phyloP scores from a whole-genome alignment of 2,329 filamentous ascomycete species.

The Beauveria caledonica region DNA sequence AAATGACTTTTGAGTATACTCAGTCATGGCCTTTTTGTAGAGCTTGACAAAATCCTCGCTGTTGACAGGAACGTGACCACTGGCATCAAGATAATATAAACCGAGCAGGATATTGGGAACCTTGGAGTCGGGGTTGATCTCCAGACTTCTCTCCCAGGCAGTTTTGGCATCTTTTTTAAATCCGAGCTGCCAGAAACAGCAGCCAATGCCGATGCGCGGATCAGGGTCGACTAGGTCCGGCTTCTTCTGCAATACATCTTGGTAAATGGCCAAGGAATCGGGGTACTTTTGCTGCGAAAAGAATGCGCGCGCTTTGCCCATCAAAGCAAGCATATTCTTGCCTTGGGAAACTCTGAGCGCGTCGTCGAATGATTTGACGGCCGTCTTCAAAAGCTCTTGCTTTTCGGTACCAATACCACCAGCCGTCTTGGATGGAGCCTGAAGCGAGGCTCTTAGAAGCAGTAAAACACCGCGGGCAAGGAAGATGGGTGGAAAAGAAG shows the following conservation, averaged over 20 bases:
- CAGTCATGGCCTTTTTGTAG: slow-evolving; percentile 90
- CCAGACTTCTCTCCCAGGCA: slow-evolving; percentile 82
- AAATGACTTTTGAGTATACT: slow-evolving; percentile 89
- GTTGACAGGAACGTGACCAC: slow-evolving; percentile 71
- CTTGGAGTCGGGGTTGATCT: slow-evolving; percentile 76
- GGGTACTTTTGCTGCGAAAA: slow-evolving; percentile 82
- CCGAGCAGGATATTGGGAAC: slow-evolving; percentile 84
- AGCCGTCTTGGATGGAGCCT: slow-evolving; percentile 62
- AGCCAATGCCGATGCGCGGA: slow-evolving; percentile 90
- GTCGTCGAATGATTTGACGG: slow-evolving; percentile 91
- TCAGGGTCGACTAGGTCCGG: slow-evolving; percentile 87
- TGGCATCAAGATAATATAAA: slow-evolving; percentile 81
- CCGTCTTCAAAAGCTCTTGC: slow-evolving; percentile 72
- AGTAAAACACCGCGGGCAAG: slow-evolving; percentile 85
- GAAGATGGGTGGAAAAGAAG: slow-evolving; percentile 83
- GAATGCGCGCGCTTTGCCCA: slow-evolving; percentile 80
- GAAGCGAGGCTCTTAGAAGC: slow-evolving; percentile 78
- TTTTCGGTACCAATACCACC: slow-evolving; percentile 63
- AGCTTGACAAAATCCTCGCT: slow-evolving; percentile 76
- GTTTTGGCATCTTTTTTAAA: slow-evolving; percentile 86
- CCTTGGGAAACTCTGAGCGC: slow-evolving; percentile 76
- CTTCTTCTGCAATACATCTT: slow-evolving; percentile 77
- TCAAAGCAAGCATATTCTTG: slow-evolving; percentile 83
- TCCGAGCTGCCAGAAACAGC: slow-evolving; percentile 93
- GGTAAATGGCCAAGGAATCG: slow-evolving; percentile 77